Evolutionary conservation across 139 green algal species (phyloP).

Genomic region (Edaphochlamys debaryana): DNA sequence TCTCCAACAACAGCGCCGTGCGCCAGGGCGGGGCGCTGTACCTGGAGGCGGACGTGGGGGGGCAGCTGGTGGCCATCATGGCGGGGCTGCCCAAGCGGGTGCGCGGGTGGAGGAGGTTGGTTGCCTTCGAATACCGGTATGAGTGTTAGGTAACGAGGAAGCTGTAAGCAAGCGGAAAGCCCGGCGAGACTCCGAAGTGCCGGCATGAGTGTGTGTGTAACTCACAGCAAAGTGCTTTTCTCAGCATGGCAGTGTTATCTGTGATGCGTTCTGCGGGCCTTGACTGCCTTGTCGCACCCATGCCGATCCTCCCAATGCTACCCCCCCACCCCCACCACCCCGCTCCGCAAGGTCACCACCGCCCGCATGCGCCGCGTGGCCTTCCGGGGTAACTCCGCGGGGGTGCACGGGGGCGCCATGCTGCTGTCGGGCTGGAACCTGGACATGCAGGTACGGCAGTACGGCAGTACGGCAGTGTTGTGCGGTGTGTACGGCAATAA

Average conservation of each 20-base stretch:
- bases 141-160: no score
- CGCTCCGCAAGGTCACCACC: background rate
- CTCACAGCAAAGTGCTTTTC: no score
- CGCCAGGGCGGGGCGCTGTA: background rate
- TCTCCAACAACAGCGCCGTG: background rate
- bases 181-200: no score
- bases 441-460: background rate
- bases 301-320: no score
- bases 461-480: background rate
- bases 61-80: background rate
- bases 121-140: no score
- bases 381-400: background rate
- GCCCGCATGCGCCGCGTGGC: background rate
- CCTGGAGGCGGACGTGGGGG: background rate
- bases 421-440: constrained; percentile 1
- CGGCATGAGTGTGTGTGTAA: no score
- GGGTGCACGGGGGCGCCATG: background rate
- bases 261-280: no score
- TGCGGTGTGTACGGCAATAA: background rate
- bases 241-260: no score
- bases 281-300: no score
- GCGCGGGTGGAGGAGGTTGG: background rate
- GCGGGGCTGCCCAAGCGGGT: background rate
- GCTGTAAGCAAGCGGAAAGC: no score
- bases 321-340: no score